Evolutionary conservation across 192 early-diverging fungal genomes (phyloP).

Genomic region (Gigaspora rosea): DNA sequence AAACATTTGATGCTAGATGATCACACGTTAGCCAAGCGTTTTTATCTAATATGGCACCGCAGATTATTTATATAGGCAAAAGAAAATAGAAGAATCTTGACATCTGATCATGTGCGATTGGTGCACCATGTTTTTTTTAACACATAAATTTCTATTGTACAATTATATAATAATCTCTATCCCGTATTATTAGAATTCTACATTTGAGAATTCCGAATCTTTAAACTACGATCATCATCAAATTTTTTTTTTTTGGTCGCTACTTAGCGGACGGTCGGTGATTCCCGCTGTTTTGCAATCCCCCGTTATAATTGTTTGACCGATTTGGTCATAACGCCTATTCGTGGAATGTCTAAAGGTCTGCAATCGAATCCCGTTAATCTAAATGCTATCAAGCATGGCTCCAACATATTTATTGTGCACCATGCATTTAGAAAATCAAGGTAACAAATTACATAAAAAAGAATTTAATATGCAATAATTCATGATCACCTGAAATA

Average conservation of each 20-base stretch:
- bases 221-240: not conserved
- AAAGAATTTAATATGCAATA: too few relatives aligned
- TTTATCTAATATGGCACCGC: constrained; percentile 18
- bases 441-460: too few relatives aligned
- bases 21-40: not conserved
- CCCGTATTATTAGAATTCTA: not conserved
- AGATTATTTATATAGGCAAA: constrained; percentile 16
- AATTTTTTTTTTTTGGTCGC: not conserved
- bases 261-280: not conserved
- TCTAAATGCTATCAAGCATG: too few relatives aligned
- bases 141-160: not conserved
- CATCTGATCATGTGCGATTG: constrained; percentile 6
- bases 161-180: not conserved
- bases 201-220: not conserved
- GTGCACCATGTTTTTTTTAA: not conserved
- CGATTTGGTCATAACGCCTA: constrained; percentile 1
- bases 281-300: not conserved
- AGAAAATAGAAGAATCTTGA: not conserved
- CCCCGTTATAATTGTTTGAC: not conserved
- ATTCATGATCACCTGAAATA: too few relatives aligned
- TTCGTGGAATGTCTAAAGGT: not conserved
- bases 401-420: too few relatives aligned
- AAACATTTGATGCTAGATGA: constrained; percentile 11
- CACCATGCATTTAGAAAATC: too few relatives aligned
- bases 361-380: not conserved